Evolutionary conservation across 768 basidiomycete species (phyloP).

Genomic region (Omphalotus guepiniiformis): DNA sequence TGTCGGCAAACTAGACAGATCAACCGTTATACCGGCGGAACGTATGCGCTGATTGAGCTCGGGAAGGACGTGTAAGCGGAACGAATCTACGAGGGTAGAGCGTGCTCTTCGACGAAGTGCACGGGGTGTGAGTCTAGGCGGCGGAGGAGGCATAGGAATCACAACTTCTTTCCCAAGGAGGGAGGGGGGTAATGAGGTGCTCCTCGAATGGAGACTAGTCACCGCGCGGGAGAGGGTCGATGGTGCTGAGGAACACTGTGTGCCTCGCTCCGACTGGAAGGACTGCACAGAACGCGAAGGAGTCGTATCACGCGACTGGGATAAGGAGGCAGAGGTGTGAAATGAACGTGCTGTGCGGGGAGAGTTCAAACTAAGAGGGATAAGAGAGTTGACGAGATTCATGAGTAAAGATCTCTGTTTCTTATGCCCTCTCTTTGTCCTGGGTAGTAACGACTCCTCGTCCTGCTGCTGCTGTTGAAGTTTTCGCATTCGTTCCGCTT

Average conservation of each 20-base stretch:
- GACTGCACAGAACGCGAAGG: conserved; percentile 16
- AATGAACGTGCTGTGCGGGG: conserved; percentile 15
- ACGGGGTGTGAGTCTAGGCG: conserved; percentile 28
- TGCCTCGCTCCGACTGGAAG: conserved; percentile 1
- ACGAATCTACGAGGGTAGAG: conserved; percentile 62
- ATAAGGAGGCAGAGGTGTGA: conserved; percentile 13
- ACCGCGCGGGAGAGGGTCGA: conserved; percentile 6
- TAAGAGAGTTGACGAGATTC: conserved; percentile 46
- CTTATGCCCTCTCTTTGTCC: conserved; percentile 48
- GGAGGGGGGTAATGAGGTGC: neutral
- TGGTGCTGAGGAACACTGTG: conserved; percentile 10
- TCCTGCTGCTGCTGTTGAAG: too few species aligned
- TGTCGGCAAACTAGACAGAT: conserved; percentile 23
- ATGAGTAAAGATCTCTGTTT: conserved; percentile 68
- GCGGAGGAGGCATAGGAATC: conserved; percentile 16
- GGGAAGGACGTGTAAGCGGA: conserved; percentile 54
- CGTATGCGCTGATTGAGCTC: conserved; percentile 37
- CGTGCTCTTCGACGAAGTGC: conserved; percentile 58
- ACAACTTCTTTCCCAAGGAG: conserved; percentile 3
- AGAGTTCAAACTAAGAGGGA: conserved; percentile 19
- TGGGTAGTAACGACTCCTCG: conserved; percentile 15
- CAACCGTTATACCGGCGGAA: conserved; percentile 18
- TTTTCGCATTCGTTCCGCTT: conserved; percentile 26
- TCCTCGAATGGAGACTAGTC: conserved; percentile 12
- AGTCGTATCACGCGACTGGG: conserved; percentile 24